Evolutionary conservation across 1,284 basidiomycete genomes (phyloP), one percentile per base, ranked within the genome.

Genomic region (Agaricales sp.): DNA sequence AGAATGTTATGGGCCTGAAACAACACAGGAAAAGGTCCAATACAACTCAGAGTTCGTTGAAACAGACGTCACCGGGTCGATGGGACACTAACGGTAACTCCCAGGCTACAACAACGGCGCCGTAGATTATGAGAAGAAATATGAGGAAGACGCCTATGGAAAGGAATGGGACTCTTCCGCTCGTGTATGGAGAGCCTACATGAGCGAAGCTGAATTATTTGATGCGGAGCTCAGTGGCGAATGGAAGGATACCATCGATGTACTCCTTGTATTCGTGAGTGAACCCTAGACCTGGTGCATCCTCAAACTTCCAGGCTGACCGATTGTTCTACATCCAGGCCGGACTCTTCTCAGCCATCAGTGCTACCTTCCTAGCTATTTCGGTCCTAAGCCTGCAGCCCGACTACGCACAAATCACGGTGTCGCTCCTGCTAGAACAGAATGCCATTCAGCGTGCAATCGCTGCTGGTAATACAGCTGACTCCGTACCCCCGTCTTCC

Each of bases 341-440:
- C 30, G 55, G 56, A 43, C 46, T 59, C 11, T 58, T 59, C 47
- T 58, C 57, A 38, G 56, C 55, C 1, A 52, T 58, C 13, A 49
- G 57, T 13, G 53, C 57, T 12, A 52, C 57, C 3, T 57, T 59
- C 46, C 44, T 59, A 19, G 49, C 53, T 11, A 26, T 55, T 26
- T 45, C 51, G 2, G 51, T 41, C 11, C 26, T 48, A 16, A 44
- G 43, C 21, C 46, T 59, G 1, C 49, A 52, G 37, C 45, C 47
- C 2, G 24, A 51, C 19, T 51, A 24, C 18, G 24, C 37, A 1
- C 46, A 55, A 23, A 39, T 48, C 14, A 48, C 37, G 4, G 26
- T 53, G 13, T 38, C 47, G 2, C 25, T 53, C 3, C n/a, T 49
- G 18, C 22, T 46, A 4, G 44, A 55, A 3, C 48, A 54, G 14